Percentiles rank a stretch among this genome's conserved stretches.
Evolutionary conservation across 2,329 filamentous ascomycete genomes (phyloP).

Genomic region (Colletotrichum tanaceti): DNA sequence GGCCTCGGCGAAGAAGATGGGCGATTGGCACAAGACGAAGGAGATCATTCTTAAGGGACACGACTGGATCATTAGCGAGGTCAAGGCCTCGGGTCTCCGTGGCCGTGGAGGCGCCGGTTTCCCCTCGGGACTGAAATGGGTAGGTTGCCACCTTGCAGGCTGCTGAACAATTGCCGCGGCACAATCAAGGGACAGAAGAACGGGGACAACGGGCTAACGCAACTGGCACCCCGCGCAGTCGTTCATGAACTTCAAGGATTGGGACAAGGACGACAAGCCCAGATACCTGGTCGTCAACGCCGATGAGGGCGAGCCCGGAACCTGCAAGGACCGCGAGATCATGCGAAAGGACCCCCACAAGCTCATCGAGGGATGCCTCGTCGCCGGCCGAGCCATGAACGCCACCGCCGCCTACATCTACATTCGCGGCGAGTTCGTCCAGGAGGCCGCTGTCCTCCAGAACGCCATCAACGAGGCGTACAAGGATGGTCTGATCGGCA

Average conservation of each 20-base stretch:
- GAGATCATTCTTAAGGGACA: slow-evolving; percentile 97
- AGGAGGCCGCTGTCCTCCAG: slow-evolving; percentile 94
- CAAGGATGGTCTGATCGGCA: slow-evolving; percentile 91
- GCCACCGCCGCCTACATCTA: slow-evolving; percentile 99
- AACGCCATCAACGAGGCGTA: slow-evolving; percentile 98
- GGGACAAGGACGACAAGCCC: slow-evolving; percentile 97
- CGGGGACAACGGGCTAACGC: slow-evolving; percentile 16
- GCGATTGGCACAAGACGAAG: slow-evolving; percentile 99
- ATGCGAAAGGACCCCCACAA: slow-evolving; percentile 99
- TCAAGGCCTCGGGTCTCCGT: slow-evolving; percentile 95
- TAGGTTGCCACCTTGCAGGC: slow-evolving; percentile 59
- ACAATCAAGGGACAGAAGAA: slow-evolving; percentile 23
- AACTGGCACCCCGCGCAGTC: slow-evolving; percentile 66
- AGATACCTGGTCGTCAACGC: slow-evolving; percentile 98
- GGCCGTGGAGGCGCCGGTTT: slow-evolving; percentile 98
- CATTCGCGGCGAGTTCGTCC: slow-evolving; percentile 97
- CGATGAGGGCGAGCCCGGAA: slow-evolving; percentile 98
- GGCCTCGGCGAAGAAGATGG: slow-evolving; percentile 96
- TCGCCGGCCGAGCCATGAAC: slow-evolving; percentile 98
- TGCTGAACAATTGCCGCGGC: slow-evolving; percentile 24
- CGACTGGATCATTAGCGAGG: slow-evolving; percentile 98
- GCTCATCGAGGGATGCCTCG: slow-evolving; percentile 95
- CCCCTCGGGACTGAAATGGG: slow-evolving; percentile 98
- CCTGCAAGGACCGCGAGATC: slow-evolving; percentile 99
- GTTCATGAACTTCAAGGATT: slow-evolving; percentile 99